A percentile compares a stretch with the other conserved stretches of the same genome.
Evolutionary conservation across 805 yeast species (phyloP).

Genomic region (Saccharomycopsis fodiens): DNA sequence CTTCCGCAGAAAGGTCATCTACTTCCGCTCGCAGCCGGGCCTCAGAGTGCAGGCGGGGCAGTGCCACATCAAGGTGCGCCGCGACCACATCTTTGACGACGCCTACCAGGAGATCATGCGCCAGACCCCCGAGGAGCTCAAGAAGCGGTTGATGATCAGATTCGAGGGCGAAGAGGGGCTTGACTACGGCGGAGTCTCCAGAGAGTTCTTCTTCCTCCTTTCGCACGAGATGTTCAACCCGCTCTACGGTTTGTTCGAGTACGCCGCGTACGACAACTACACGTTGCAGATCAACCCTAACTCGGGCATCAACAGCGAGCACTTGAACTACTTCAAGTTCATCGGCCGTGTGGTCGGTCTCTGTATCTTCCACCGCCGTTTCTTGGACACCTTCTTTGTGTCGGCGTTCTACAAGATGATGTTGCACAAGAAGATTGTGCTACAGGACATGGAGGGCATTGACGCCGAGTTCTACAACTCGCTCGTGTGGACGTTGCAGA

Average conservation of each 20-base stretch:
- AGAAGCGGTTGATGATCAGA: conserved; percentile 95
- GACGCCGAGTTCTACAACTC: conserved; percentile 92
- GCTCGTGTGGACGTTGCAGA: conserved; percentile 90
- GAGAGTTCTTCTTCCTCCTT: conserved; percentile 93
- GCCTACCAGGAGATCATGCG: conserved; percentile 98
- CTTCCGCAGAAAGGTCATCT: conserved; percentile 93
- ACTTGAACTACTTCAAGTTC: conserved; percentile 93
- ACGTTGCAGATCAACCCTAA: conserved; percentile 97
- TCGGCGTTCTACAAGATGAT: conserved; percentile 98
- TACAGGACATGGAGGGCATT: conserved; percentile 93
- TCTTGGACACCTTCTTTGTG: conserved; percentile 95
- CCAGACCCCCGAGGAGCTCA: conserved; percentile 96
- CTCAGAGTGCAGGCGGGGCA: conserved; percentile 96
- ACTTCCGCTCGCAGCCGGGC: conserved; percentile 98
- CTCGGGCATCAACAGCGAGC: conserved; percentile 95
- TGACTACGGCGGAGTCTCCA: conserved; percentile 98
- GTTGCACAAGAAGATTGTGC: conserved; percentile 86
- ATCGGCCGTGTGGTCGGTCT: conserved; percentile 97
- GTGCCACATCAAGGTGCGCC: conserved; percentile 95
- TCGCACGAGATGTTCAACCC: conserved; percentile 99
- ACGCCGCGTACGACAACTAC: conserved; percentile 96
- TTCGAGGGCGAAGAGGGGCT: conserved; percentile 99
- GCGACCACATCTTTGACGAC: conserved; percentile 95
- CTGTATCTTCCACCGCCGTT: conserved; percentile 97
- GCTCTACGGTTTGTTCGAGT: conserved; percentile 92